Base-by-base conservation (phyloP, 495 filamentous ascomycete species). In the Penicillium macrosclerotiorum region DNA sequence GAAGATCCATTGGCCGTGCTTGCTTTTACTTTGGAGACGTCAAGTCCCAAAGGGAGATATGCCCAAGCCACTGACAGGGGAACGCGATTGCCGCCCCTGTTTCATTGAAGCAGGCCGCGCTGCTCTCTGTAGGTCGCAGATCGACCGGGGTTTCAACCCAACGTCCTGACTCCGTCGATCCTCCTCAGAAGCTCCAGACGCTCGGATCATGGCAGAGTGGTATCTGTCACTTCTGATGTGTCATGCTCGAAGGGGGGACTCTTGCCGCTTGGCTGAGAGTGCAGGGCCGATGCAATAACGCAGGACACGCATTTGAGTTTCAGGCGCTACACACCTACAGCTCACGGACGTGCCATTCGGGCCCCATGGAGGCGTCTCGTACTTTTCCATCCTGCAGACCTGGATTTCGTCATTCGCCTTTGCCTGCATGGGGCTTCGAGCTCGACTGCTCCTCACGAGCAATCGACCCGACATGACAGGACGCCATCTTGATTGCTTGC, bases 151-250 rank as follows among this genome's bases (percentile, higher is more conserved):
- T 44, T 50, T 39, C 40, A 37, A 43, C 40, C 40, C 26, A 36
- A 42, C 17, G 27, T 16, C 20, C 11, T 35, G 39, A 43, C 33
- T 25, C 14, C 26, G 47, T 37, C 47, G 47, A 49, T 49, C 47
- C 19, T 39, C 38, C 47, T 11, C n/a, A 18, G 41, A 49, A 37
- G n/a, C n/a, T n/a, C n/a, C n/a, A n/a, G n/a, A n/a, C 26, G 26
- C 26, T 24, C 47, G 16, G 41, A 37, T 44, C 20, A 40, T 8
- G 12, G 14, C 16, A 22, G n/a, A 37, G 23, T 44, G 39, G 40
- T 51, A 47, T 40, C 43, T 31, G 38, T 51, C 47, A 39, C 38
- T 44, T 55, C 39, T 24, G 47, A 55, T 51, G 52, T 47, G 39
- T 55, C 52, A 54, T 45, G 20, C 18, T 36, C 32, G 8, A 23